A percentile compares a stretch with the other conserved stretches of the same genome.
Evolutionary conservation across 2,329 filamentous ascomycete species (phyloP).

Genomic region (Pseudogymnoascus sp.): DNA sequence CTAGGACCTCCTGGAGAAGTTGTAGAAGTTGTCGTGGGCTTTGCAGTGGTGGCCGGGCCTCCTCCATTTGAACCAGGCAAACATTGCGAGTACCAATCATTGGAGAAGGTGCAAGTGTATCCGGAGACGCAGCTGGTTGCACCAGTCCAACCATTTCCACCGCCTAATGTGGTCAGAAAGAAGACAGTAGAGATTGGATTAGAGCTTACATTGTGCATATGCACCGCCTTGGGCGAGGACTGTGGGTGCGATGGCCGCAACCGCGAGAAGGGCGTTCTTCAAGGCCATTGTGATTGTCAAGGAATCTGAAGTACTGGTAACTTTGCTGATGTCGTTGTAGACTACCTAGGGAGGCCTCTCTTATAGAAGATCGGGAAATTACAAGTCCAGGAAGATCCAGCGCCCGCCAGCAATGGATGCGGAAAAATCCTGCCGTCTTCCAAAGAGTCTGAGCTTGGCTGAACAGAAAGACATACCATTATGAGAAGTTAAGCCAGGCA

Average conservation of each 20-base stretch:
- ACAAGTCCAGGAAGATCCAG: not conserved
- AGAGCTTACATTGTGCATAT: conserved; percentile 25
- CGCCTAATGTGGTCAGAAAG: conserved; percentile 20
- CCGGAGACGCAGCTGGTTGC: conserved; percentile 25
- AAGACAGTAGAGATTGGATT: not conserved
- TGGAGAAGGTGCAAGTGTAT: conserved; percentile 21
- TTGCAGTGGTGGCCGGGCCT: not conserved
- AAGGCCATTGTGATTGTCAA: conserved; percentile 22
- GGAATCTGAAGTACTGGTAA: conserved; percentile 10
- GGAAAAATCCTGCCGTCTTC: not conserved
- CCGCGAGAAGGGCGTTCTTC: conserved; percentile 23
- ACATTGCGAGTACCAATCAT: conserved; percentile 26
- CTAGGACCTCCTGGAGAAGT: conserved; percentile 16
- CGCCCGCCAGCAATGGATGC: not conserved
- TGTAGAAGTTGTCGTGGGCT: conserved; percentile 17
- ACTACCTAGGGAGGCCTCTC: not conserved
- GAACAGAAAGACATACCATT: conserved; percentile 32
- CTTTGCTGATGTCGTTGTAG: not conserved
- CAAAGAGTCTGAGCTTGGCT: conserved; percentile 3
- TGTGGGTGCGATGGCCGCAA: conserved; percentile 27
- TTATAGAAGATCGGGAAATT: not conserved
- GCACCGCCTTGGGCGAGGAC: conserved; percentile 21
- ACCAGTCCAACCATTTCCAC: conserved; percentile 23
- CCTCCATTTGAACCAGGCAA: conserved; percentile 19
- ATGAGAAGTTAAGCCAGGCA: not conserved